Evolutionary conservation across 108 stramenopile genomes (phyloP).

Genomic region (Nitzschia inconspicua): DNA sequence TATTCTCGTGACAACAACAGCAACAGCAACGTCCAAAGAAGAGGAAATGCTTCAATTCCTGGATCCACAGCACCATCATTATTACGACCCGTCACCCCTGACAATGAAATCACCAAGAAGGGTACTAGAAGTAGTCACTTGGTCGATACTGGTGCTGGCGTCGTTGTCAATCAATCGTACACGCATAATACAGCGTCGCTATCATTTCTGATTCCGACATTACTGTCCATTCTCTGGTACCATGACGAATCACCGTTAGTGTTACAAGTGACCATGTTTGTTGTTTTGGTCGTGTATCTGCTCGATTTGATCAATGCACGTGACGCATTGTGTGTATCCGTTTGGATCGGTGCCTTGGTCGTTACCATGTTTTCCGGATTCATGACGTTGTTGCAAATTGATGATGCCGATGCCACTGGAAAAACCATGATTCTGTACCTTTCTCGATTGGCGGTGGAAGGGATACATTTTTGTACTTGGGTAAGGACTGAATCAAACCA

Average conservation of each 20-base stretch:
- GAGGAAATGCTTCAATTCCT: too few relatives aligned
- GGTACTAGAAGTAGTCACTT: too few relatives aligned
- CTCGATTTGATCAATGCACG: slow-evolving; percentile 65
- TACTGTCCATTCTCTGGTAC: slow-evolving; percentile 46
- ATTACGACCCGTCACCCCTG: too few relatives aligned
- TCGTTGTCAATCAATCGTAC: not conserved
- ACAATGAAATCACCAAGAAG: too few relatives aligned
- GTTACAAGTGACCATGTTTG: slow-evolving; percentile 35
- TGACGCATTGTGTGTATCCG: slow-evolving; percentile 20
- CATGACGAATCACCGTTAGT: slow-evolving; percentile 47
- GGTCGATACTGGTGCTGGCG: not conserved
- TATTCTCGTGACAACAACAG: too few relatives aligned
- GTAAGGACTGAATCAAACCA: slow-evolving; percentile 8
- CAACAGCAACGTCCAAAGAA: too few relatives aligned
- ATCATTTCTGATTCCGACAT: slow-evolving; percentile 42
- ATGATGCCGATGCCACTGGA: slow-evolving; percentile 19
- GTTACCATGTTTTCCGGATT: slow-evolving; percentile 44
- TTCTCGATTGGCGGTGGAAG: slow-evolving; percentile 21
- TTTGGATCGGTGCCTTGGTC: slow-evolving; percentile 52
- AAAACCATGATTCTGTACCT: slow-evolving; percentile 16
- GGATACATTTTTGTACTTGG: slow-evolving; percentile 20
- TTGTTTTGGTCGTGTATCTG: slow-evolving; percentile 44
- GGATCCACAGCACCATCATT: too few relatives aligned
- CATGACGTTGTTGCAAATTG: slow-evolving; percentile 31
- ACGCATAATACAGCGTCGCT: slow-evolving; percentile 35